Conservation (phyloP, 257 asterid species). For the Marsdenia floribunda region DNA sequence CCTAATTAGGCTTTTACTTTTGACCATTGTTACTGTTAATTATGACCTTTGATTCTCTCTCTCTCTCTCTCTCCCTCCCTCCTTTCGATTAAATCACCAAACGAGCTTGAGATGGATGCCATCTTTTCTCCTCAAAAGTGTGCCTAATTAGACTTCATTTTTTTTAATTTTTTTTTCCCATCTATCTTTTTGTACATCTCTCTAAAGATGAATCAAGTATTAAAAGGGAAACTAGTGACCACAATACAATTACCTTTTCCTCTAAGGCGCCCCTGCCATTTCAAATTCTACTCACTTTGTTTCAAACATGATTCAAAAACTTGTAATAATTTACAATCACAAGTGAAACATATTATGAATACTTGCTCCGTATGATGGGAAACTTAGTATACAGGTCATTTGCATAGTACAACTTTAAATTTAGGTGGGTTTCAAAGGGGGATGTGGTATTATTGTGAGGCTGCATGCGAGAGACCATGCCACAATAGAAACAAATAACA, state of each 20-base stretch:
- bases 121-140: constrained; percentile 1
- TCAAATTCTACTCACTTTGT: not conserved
- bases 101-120: not conserved
- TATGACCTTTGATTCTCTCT: not conserved
- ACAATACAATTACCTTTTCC: not conserved
- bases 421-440: not conserved
- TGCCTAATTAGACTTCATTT: not conserved
- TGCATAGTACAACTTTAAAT: too few relatives aligned
- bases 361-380: too few relatives aligned
- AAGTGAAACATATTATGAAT: too few relatives aligned
- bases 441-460: not conserved
- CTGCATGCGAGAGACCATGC: not conserved
- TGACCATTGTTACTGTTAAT: constrained; percentile 5
- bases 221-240: not conserved
- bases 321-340: too few relatives aligned
- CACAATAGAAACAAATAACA: not conserved
- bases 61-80: not conserved
- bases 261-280: not conserved
- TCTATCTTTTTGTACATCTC: not conserved
- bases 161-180: not conserved
- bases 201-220: not conserved
- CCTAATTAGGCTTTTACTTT: constrained; percentile 3
- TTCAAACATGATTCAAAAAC: too few relatives aligned
- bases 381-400: too few relatives aligned
- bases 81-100: not conserved